Evolutionary conservation across 306 rosid species (phyloP).

Genomic region (Acacia crassicarpa): DNA sequence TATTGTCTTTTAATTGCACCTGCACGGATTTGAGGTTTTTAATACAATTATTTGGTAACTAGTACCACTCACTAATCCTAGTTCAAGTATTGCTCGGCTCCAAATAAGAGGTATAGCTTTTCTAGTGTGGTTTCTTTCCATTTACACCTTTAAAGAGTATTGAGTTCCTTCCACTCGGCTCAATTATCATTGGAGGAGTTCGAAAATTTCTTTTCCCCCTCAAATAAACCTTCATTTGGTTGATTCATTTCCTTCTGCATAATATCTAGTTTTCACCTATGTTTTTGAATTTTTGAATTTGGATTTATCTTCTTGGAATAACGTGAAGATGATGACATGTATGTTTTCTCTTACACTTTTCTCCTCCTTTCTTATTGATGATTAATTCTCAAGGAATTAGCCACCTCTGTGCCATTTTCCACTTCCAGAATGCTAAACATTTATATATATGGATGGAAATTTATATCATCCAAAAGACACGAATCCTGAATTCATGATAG

Average conservation of each 20-base stretch:
- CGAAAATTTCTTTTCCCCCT: neutral
- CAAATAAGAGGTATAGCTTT: neutral
- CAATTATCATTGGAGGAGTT: neutral
- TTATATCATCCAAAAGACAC: neutral
- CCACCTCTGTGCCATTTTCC: neutral
- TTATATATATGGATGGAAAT: neutral
- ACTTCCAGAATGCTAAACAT: neutral
- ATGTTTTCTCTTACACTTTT: neutral
- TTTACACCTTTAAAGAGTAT: neutral
- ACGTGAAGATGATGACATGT: neutral
- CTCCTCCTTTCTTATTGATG: neutral
- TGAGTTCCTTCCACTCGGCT: too few relatives aligned
- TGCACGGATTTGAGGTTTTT: neutral
- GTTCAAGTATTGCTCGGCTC: neutral
- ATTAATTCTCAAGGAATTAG: neutral
- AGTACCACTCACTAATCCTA: neutral
- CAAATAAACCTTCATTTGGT: neutral
- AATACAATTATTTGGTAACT: neutral
- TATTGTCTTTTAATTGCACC: neutral
- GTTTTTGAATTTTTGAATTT: constrained; percentile 1
- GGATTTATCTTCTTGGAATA: neutral
- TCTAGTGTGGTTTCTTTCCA: neutral
- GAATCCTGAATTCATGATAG: neutral
- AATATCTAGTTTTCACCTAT: neutral
- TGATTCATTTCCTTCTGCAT: neutral